A percentile compares a stretch with the other conserved stretches of the same genome.
Conservation (phyloP, 805 yeast species). For the Yarrowia sp. region DNA sequence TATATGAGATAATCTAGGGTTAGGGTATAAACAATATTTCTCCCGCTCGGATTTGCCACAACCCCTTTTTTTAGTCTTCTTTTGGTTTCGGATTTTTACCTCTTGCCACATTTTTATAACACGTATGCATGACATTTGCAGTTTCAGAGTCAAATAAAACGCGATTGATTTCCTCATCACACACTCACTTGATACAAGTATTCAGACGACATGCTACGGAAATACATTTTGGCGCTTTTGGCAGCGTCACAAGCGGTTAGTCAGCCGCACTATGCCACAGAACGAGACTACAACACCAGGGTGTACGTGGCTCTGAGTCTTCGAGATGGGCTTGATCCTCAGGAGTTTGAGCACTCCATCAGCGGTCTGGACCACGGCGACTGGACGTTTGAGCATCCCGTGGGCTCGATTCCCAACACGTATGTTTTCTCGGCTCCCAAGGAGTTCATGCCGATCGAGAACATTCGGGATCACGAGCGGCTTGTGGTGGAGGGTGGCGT, state of each 20-base stretch:
- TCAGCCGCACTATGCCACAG: neutral
- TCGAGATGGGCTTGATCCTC: constrained; percentile 21
- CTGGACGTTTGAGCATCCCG: constrained; percentile 69
- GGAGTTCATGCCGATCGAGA: constrained; percentile 43
- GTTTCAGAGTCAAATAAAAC: constrained; percentile 20
- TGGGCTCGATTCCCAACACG: constrained; percentile 65
- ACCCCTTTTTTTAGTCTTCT: too few species aligned
- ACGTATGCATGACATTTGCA: constrained; percentile 29
- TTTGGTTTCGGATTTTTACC: too few species aligned
- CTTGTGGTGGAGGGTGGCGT: neutral
- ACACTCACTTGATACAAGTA: neutral
- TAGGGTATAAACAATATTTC: too few species aligned
- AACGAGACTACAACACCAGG: constrained; percentile 5
- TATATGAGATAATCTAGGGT: neutral
- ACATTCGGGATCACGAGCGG: constrained; percentile 28
- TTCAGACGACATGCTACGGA: constrained; percentile 10
- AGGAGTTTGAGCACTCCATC: neutral
- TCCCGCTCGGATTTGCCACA: too few species aligned
- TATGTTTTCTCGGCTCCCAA: constrained; percentile 66
- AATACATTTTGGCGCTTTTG: constrained; percentile 5
- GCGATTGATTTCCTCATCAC: neutral
- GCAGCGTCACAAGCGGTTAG: constrained; percentile 9
- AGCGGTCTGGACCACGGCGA: constrained; percentile 44
- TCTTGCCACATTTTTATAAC: constrained; percentile 4
- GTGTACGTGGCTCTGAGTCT: constrained; percentile 29